Conservation (phyloP, 75 land plant genomes). For the Pinus taeda region DNA sequence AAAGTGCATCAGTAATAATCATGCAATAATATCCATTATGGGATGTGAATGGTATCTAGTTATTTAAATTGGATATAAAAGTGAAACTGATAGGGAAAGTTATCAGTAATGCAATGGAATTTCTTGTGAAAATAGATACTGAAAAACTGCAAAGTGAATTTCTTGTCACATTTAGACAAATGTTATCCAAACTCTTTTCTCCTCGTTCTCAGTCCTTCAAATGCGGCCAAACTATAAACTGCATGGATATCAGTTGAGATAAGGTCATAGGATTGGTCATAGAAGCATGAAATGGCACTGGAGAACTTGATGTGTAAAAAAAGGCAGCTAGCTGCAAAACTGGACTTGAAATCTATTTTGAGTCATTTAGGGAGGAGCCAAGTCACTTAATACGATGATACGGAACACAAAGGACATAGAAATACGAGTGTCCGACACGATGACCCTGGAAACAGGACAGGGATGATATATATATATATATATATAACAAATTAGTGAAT, state of each 20-base stretch:
- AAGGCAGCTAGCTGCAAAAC: neutral
- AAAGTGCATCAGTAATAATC: neutral
- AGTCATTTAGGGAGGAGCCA: neutral
- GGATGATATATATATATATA: too few species aligned
- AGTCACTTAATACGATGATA: too few species aligned
- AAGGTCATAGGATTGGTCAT: neutral
- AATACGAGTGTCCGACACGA: too few species aligned
- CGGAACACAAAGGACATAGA: too few species aligned
- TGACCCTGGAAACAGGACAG: too few species aligned
- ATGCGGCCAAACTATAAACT: neutral
- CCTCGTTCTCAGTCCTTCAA: neutral
- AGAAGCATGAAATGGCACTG: neutral
- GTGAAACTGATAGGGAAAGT: neutral
- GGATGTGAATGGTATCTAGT: neutral
- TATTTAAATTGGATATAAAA: neutral
- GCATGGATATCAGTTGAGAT: neutral
- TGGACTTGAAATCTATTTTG: neutral
- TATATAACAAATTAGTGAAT: too few species aligned
- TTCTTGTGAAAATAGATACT: neutral
- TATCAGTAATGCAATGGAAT: neutral
- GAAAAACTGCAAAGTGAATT: neutral
- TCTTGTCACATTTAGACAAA: neutral
- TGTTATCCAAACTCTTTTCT: neutral
- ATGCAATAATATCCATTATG: neutral
- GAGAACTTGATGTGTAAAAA: neutral